These are phyloP conservation scores for Hibiscus mutabilis DNA, from an alignment of 345 rosid genomes.

Conservation along the genomic window DNA sequence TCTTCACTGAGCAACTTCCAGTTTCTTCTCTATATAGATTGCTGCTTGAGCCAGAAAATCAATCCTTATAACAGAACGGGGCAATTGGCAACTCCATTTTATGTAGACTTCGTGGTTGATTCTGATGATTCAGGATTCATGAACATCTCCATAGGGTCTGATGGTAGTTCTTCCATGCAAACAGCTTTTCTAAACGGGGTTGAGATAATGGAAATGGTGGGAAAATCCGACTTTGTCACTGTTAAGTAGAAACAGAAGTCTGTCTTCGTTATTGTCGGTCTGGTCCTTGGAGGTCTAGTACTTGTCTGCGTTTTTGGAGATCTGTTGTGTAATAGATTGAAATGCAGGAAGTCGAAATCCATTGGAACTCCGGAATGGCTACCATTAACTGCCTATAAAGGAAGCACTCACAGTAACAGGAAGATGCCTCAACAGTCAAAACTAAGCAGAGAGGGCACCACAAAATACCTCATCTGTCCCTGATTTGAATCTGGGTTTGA, in stretches of 20 bases:
- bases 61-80: background rate
- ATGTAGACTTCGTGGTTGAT: slow-evolving; percentile 30
- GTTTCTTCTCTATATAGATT: slow-evolving; percentile 35
- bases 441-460: slow-evolving; percentile 8
- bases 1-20: background rate
- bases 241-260: background rate
- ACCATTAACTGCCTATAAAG: background rate
- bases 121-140: slow-evolving; percentile 38
- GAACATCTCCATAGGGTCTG: slow-evolving; percentile 27
- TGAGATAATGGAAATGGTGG: slow-evolving; percentile 41
- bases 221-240: background rate
- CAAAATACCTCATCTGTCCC: slow-evolving; percentile 10
- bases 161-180: background rate
- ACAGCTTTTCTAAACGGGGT: slow-evolving; percentile 47
- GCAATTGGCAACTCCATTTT: slow-evolving; percentile 27
- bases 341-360: slow-evolving; percentile 19
- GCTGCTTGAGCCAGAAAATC: slow-evolving; percentile 13
- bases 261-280: slow-evolving; percentile 17
- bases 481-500: slow-evolving; percentile 28
- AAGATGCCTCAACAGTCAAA: background rate
- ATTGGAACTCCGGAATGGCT: background rate
- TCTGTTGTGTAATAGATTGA: background rate
- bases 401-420: background rate
- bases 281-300: slow-evolving; percentile 21
- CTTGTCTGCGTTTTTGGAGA: slow-evolving; percentile 21